These are phyloP conservation scores for Penicillium brasilianum DNA, from an alignment of 2,329 filamentous ascomycete species.

Conservation along the genomic window DNA sequence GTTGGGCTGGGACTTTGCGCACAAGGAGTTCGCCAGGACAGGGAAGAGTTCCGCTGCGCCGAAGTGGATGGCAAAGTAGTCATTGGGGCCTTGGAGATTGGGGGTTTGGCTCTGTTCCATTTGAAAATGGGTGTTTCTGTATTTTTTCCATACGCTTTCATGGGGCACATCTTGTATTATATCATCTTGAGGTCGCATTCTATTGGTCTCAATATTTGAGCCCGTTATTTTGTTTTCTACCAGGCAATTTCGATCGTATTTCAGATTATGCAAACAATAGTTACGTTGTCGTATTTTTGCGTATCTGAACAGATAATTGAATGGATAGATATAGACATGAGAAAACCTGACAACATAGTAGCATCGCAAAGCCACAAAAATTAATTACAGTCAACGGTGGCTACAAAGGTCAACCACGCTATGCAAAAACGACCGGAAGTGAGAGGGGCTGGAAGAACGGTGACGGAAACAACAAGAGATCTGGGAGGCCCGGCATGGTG, in stretches of 20 bases:
- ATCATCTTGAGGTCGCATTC: slow-evolving; percentile 10
- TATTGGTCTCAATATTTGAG: slow-evolving; percentile 10
- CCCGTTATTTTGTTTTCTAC: not conserved
- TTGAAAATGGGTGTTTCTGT: slow-evolving; percentile 27
- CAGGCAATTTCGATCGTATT: not conserved
- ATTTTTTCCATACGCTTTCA: slow-evolving; percentile 18
- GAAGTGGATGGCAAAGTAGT: slow-evolving; percentile 20
- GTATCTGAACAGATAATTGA: not conserved
- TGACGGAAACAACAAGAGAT: slow-evolving; percentile 10
- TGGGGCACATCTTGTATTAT: slow-evolving; percentile 20
- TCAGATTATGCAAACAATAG: not conserved
- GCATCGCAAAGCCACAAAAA: slow-evolving; percentile 11
- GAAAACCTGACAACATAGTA: slow-evolving; percentile 13
- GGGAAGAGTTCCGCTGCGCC: slow-evolving; percentile 2
- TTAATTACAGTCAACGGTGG: slow-evolving; percentile 17
- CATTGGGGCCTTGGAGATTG: slow-evolving; percentile 15
- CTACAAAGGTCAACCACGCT: slow-evolving; percentile 20
- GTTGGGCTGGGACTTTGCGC: slow-evolving; percentile 45
- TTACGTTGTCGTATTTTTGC: not conserved
- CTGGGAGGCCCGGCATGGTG: not conserved
- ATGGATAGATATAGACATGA: slow-evolving; percentile 18
- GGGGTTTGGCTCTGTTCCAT: slow-evolving; percentile 17
- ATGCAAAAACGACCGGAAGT: slow-evolving; percentile 22
- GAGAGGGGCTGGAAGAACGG: slow-evolving; percentile 13
- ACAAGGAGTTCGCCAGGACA: slow-evolving; percentile 25